A percentile compares a stretch with the other conserved stretches of the same genome.
Evolutionary conservation across 73 alveolate genomes (phyloP).

Genomic region (Tetrahymena elliotti): DNA sequence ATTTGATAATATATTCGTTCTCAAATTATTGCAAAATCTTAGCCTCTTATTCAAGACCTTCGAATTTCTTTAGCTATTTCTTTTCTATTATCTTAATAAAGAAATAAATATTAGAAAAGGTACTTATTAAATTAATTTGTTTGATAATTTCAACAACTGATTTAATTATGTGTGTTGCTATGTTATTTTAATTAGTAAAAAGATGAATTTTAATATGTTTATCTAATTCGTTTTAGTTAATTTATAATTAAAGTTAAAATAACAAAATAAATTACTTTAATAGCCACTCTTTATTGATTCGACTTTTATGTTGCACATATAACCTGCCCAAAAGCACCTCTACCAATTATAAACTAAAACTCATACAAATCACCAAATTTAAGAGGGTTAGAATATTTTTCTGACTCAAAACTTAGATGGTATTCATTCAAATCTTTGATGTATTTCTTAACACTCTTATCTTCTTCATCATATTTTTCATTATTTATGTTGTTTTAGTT

Average conservation of each 20-base stretch:
- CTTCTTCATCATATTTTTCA: not conserved
- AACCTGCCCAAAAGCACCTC: slow-evolving; percentile 2
- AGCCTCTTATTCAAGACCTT: not conserved
- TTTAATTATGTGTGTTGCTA: no score
- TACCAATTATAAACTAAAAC: not conserved
- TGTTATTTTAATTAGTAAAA: no score
- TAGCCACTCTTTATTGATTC: not conserved
- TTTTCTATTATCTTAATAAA: not conserved
- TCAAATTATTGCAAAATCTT: not conserved
- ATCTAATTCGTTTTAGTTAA: no score
- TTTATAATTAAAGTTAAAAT: not conserved
- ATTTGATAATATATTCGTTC: not conserved
- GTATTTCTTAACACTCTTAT: not conserved
- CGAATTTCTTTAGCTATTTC: not conserved
- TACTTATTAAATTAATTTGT: no score
- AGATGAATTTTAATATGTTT: no score
- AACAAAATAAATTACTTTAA: not conserved
- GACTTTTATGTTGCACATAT: not conserved
- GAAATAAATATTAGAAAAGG: no score
- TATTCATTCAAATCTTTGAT: not conserved
- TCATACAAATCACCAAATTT: not conserved
- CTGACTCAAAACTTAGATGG: not conserved
- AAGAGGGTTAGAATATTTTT: not conserved
- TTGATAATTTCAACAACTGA: not conserved
- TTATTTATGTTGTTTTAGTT: not conserved